A percentile compares a stretch with the other conserved stretches of the same genome.
Conservation (phyloP, 2,329 filamentous ascomycete genomes). For the Capronia americana region DNA sequence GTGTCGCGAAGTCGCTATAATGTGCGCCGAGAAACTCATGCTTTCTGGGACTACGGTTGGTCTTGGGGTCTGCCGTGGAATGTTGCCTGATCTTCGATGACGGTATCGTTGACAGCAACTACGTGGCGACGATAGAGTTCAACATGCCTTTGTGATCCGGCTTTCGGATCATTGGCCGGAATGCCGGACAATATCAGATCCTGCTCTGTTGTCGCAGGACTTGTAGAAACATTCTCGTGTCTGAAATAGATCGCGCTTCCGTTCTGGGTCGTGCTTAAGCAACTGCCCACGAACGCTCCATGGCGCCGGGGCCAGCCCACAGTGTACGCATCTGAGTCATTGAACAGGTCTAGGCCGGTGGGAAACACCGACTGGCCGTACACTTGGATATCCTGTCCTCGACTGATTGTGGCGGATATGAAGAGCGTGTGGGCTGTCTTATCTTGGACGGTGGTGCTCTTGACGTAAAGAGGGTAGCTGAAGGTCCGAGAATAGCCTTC, state of each 20-base stretch:
- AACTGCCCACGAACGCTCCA: not conserved
- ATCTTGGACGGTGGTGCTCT: slow-evolving; percentile 5
- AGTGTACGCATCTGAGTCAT: not conserved
- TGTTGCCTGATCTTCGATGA: not conserved
- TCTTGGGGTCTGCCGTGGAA: not conserved
- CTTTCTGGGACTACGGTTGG: not conserved
- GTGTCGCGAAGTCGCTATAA: not conserved
- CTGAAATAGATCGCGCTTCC: slow-evolving; percentile 10
- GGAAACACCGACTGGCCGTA: slow-evolving; percentile 6
- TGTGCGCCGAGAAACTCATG: not conserved
- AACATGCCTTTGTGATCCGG: not conserved
- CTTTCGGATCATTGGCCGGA: not conserved
- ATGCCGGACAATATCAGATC: not conserved
- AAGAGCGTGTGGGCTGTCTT: not conserved
- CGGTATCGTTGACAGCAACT: slow-evolving; percentile 11
- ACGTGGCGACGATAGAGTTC: slow-evolving; percentile 10
- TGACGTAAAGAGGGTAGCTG: slow-evolving; percentile 14
- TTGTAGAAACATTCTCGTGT: slow-evolving; percentile 9
- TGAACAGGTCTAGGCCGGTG: slow-evolving; percentile 1
- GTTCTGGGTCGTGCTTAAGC: slow-evolving; percentile 12
- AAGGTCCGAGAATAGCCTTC: slow-evolving; percentile 13
- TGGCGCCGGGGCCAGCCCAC: not conserved
- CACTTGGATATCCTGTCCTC: slow-evolving; percentile 1
- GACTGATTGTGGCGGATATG: slow-evolving; percentile 1
- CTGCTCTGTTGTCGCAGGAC: slow-evolving; percentile 11